Evolutionary conservation across 495 filamentous ascomycete genomes (phyloP).

Genomic region (Xylaria scruposa): DNA sequence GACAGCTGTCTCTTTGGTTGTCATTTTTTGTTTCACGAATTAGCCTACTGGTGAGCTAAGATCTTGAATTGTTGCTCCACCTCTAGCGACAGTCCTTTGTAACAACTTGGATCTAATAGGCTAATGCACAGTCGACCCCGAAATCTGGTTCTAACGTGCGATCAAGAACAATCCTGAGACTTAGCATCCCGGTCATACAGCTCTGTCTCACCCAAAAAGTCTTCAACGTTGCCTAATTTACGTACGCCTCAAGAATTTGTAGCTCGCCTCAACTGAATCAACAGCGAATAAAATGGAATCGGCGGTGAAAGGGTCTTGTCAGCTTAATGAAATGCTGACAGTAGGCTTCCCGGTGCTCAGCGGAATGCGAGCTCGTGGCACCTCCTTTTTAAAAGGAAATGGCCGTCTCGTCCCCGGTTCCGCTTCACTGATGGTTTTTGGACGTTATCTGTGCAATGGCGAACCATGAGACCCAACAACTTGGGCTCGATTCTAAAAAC

Average conservation of each 20-base stretch:
- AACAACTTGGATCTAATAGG: not conserved
- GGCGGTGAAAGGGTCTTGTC: slow-evolving; percentile 13
- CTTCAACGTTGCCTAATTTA: not conserved
- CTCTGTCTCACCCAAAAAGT: not conserved
- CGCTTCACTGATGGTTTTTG: not conserved
- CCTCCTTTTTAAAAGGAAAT: not conserved
- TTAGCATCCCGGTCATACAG: not conserved
- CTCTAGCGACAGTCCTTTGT: not conserved
- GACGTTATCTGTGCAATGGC: not conserved
- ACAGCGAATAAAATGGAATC: not conserved
- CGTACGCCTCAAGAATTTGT: not conserved
- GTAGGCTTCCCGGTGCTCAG: not conserved
- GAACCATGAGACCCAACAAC: not conserved
- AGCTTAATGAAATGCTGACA: not conserved
- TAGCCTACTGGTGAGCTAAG: not conserved
- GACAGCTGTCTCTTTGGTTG: not conserved
- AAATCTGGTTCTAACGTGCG: not conserved
- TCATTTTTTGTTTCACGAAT: not conserved
- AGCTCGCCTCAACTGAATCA: not conserved
- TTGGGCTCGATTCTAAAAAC: not conserved
- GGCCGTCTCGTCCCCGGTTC: not conserved
- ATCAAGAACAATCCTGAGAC: not conserved
- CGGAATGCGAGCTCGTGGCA: not conserved
- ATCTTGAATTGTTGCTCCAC: not conserved
- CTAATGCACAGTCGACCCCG: slow-evolving; percentile 4